Conservation (phyloP, 305 asterid genomes). For the Solanum hybrid region DNA sequence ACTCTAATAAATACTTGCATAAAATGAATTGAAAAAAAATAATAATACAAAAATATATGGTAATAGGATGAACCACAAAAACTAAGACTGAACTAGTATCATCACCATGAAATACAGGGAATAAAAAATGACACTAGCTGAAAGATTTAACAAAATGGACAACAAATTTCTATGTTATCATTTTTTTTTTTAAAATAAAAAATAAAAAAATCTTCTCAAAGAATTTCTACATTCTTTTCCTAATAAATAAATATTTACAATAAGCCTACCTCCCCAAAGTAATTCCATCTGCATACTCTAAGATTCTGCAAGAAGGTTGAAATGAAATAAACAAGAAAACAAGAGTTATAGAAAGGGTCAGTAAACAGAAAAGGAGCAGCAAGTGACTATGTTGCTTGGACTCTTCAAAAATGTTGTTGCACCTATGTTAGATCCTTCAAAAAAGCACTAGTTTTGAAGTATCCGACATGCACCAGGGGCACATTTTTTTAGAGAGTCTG, state of each 20-base stretch:
- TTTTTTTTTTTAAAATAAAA: too few species aligned
- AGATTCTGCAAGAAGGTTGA: constrained; percentile 12
- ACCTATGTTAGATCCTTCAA: background rate
- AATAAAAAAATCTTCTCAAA: background rate
- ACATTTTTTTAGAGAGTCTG: background rate
- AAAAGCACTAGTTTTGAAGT: background rate
- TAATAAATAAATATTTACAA: constrained; percentile 18
- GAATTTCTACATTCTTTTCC: constrained; percentile 12
- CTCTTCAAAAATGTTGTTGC: background rate
- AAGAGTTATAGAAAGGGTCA: background rate
- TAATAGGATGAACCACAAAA: background rate
- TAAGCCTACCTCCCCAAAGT: constrained; percentile 5
- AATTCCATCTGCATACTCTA: background rate
- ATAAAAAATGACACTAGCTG: background rate
- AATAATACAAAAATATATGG: background rate
- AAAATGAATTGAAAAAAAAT: background rate
- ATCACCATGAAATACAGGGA: background rate
- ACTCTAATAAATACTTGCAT: background rate
- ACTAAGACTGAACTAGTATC: background rate
- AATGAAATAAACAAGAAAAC: background rate
- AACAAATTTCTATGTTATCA: background rate
- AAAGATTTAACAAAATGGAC: background rate
- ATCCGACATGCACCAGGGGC: background rate
- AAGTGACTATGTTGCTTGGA: background rate
- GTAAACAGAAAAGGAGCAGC: background rate